Evolutionary conservation across 164 flowering plant genomes (phyloP).

Genomic region (Magnolia changhungtana): DNA sequence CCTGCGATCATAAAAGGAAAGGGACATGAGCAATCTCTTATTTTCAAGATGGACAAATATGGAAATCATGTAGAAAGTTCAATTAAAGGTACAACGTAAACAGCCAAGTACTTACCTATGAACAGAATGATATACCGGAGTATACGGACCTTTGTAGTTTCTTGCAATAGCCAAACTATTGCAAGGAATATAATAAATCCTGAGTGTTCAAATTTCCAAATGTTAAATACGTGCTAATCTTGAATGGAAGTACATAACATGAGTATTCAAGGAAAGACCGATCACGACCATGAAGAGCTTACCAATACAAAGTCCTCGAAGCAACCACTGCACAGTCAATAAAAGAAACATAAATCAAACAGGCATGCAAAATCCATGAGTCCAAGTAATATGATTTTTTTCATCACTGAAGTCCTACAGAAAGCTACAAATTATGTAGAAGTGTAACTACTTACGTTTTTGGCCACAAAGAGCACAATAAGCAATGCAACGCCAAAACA

Average conservation of each 20-base stretch:
- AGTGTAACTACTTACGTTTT: slow-evolving; percentile 61
- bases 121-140: slow-evolving; percentile 88
- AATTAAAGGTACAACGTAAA: not conserved
- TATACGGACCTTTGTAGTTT: slow-evolving; percentile 54
- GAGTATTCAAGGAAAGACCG: not conserved
- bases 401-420: too few relatives aligned
- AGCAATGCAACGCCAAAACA: slow-evolving; percentile 70
- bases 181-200: slow-evolving; percentile 87
- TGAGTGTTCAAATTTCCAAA: slow-evolving; percentile 24
- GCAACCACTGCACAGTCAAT: slow-evolving; percentile 68
- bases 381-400: too few relatives aligned
- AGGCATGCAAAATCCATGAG: not conserved
- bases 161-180: slow-evolving; percentile 81
- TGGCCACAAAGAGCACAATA: slow-evolving; percentile 81
- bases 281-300: slow-evolving; percentile 19
- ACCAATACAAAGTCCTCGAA: slow-evolving; percentile 95
- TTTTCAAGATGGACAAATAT: not conserved
- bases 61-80: not conserved
- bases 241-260: not conserved
- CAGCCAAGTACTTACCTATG: slow-evolving; percentile 51
- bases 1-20: slow-evolving; percentile 38
- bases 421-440: not conserved
- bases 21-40: not conserved
- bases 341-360: not conserved
- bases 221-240: not conserved